A percentile compares a stretch with the other conserved stretches of the same genome.
Evolutionary conservation across 208 protist genomes (phyloP).

Genomic region (Acanthamoeba lugdunensis): DNA sequence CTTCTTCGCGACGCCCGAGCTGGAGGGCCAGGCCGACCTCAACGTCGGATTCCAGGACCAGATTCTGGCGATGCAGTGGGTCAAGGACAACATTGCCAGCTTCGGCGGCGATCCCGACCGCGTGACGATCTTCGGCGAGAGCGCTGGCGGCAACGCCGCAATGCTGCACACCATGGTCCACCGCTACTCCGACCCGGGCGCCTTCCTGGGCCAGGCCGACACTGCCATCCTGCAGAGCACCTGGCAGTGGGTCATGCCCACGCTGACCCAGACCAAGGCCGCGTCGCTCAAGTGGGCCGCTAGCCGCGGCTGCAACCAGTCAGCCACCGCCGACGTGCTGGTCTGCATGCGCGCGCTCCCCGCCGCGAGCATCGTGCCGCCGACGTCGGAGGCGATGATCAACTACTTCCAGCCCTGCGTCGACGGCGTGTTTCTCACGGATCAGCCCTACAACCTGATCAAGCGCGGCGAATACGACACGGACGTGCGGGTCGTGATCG

Average conservation of each 20-base stretch:
- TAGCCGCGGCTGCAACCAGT: constrained; percentile 2
- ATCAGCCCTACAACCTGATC: neutral
- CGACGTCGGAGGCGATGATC: neutral
- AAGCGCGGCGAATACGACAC: too few species aligned
- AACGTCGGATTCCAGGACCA: too few species aligned
- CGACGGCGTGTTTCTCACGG: neutral
- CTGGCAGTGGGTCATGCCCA: constrained; percentile 74
- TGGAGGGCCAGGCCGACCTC: too few species aligned
- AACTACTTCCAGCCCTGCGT: constrained; percentile 73
- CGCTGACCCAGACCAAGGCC: neutral
- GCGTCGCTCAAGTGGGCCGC: neutral
- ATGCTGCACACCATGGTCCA: too few species aligned
- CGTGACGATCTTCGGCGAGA: too few species aligned
- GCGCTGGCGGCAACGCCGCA: too few species aligned
- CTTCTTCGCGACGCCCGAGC: neutral
- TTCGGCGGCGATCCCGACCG: too few species aligned
- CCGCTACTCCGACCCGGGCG: too few species aligned
- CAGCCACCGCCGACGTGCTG: neutral
- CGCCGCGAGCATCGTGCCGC: neutral
- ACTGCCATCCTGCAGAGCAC: constrained; percentile 23
- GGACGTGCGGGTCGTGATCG: constrained; percentile 61
- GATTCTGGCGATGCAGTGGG: too few species aligned
- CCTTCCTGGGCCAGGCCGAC: too few species aligned
- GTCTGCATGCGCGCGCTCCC: neutral
- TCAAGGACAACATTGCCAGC: too few species aligned